Evolutionary conservation across 306 rosid species (phyloP).

Genomic region (Cicer arietinum): DNA sequence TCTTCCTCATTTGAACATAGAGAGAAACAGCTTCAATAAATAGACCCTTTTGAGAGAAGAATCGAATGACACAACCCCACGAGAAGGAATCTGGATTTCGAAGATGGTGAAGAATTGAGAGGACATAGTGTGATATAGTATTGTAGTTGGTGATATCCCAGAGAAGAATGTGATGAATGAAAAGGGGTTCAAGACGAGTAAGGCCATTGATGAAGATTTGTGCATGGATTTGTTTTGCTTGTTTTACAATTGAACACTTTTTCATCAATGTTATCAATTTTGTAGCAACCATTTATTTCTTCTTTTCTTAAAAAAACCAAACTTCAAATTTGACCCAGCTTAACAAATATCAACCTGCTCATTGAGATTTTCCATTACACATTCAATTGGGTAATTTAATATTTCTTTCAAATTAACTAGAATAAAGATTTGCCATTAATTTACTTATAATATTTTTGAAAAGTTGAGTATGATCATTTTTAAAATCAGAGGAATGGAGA

Average conservation of each 20-base stretch:
- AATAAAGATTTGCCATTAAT: no score
- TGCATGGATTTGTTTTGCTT: slow-evolving; percentile 69
- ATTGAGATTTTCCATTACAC: no score
- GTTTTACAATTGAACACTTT: slow-evolving; percentile 49
- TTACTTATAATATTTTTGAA: no score
- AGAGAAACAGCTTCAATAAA: slow-evolving; percentile 64
- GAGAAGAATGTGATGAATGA: slow-evolving; percentile 63
- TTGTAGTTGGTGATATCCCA: slow-evolving; percentile 47
- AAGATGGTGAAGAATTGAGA: slow-evolving; percentile 51
- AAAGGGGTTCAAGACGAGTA: slow-evolving; percentile 48
- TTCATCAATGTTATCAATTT: slow-evolving; percentile 52
- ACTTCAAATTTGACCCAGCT: no score
- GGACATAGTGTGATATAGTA: slow-evolving; percentile 52
- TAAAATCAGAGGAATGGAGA: no score
- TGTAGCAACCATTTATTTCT: slow-evolving; percentile 42
- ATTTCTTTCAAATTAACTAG: no score
- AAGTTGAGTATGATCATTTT: no score
- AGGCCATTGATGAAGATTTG: slow-evolving; percentile 52
- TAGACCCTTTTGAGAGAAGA: slow-evolving; percentile 66
- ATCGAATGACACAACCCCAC: slow-evolving; percentile 76
- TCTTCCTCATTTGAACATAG: slow-evolving; percentile 64
- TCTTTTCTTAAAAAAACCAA: background rate
- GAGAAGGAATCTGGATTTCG: slow-evolving; percentile 65
- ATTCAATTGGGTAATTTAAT: no score
- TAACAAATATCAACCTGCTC: no score